Conservation (phyloP, 1,139 yeast genomes). For the Blastobotrys persicus region DNA sequence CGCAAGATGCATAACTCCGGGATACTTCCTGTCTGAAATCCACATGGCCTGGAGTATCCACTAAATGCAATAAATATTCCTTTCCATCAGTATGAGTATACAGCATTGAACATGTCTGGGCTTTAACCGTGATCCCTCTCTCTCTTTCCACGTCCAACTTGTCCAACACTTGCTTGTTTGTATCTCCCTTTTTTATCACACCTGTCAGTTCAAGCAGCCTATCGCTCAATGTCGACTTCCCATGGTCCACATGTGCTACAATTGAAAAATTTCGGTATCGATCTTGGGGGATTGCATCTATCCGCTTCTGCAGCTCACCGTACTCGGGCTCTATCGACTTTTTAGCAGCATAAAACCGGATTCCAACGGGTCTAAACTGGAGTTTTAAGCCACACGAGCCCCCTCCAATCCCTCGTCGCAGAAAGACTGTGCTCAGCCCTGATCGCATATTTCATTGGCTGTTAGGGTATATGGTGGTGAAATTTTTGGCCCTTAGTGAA, state of each 20-base stretch:
- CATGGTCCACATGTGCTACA: constrained; percentile 98
- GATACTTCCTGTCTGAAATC: constrained; percentile 94
- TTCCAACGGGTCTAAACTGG: background rate
- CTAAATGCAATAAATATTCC: constrained; percentile 82
- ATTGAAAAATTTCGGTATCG: constrained; percentile 88
- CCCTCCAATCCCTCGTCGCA: background rate
- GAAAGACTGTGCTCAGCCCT: background rate
- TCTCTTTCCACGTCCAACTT: constrained; percentile 93
- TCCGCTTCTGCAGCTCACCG: constrained; percentile 45
- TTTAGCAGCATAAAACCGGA: background rate
- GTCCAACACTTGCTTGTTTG: constrained; percentile 86
- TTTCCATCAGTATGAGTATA: constrained; percentile 59
- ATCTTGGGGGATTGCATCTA: constrained; percentile 71
- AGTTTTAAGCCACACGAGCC: background rate
- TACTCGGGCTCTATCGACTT: constrained; percentile 1
- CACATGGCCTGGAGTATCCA: constrained; percentile 98
- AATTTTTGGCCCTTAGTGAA: background rate
- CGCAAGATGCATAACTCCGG: constrained; percentile 91
- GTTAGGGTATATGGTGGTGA: too few species aligned
- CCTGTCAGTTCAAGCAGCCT: constrained; percentile 83
- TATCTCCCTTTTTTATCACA: constrained; percentile 66
- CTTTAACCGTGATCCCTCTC: constrained; percentile 94
- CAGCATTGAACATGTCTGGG: constrained; percentile 94
- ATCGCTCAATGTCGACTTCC: constrained; percentile 90
- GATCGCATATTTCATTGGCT: too few species aligned